These are phyloP conservation scores for Gelatoporia subvermispora DNA, from an alignment of 768 basidiomycete species.

Conservation along the genomic window DNA sequence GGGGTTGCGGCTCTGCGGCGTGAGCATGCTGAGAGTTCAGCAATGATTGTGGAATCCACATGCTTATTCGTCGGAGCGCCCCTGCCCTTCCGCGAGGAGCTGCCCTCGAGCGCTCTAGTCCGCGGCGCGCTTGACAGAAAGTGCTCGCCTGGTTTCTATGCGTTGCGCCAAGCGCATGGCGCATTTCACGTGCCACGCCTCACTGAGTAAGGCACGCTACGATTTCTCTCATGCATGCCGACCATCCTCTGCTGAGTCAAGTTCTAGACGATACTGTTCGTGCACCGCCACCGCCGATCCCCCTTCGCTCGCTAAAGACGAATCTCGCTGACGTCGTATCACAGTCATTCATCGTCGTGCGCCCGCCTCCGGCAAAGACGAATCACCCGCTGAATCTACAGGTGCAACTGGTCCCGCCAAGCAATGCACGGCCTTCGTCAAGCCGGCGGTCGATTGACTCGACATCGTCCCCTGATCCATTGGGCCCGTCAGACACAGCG, in stretches of 20 bases:
- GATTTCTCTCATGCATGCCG: neutral
- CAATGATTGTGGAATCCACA: too few species aligned
- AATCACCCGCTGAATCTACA: slow-evolving; percentile 89
- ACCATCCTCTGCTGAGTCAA: neutral
- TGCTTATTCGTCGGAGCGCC: too few species aligned
- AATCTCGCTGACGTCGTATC: neutral
- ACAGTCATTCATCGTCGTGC: slow-evolving; percentile 88
- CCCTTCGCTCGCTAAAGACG: neutral
- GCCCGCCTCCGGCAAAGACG: slow-evolving; percentile 80
- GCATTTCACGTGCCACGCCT: neutral
- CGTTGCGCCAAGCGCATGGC: too few species aligned
- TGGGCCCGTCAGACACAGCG: slow-evolving; percentile 18
- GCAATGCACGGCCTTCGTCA: slow-evolving; percentile 33
- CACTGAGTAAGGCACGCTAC: neutral
- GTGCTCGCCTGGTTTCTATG: too few species aligned
- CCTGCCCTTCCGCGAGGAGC: too few species aligned
- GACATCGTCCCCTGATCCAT: slow-evolving; percentile 23
- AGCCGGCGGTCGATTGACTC: slow-evolving; percentile 43
- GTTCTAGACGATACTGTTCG: neutral
- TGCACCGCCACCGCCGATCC: neutral
- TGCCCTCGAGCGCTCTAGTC: too few species aligned
- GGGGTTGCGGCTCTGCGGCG: too few species aligned
- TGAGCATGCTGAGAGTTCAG: too few species aligned
- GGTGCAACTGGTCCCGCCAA: slow-evolving; percentile 83
- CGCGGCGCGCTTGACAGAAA: too few species aligned